phyloP scores from a whole-genome alignment of 2,329 filamentous ascomycete species.

The Penicillium psychrosexuale region DNA sequence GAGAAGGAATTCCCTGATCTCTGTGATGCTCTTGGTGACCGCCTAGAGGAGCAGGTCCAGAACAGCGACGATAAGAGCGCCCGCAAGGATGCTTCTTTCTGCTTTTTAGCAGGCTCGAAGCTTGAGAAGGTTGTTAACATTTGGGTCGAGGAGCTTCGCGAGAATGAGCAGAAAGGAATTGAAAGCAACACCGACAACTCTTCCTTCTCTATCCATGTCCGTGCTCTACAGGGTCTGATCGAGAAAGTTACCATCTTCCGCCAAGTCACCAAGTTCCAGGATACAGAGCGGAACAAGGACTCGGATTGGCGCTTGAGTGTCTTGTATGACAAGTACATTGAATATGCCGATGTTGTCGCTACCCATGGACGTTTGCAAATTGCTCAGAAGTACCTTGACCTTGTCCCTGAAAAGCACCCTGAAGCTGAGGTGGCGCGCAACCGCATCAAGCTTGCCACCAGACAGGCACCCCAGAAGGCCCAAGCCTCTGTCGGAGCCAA shows the following conservation, averaged over 20 bases:
- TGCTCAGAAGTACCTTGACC: constrained; percentile 86
- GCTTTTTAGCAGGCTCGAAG: constrained; percentile 92
- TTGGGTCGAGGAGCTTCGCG: constrained; percentile 86
- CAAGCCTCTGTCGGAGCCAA: constrained; percentile 43
- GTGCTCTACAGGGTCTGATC: constrained; percentile 85
- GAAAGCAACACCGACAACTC: constrained; percentile 69
- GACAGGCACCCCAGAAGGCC: constrained; percentile 52
- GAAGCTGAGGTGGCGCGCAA: constrained; percentile 83
- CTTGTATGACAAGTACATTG: constrained; percentile 91
- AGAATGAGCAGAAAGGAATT: constrained; percentile 73
- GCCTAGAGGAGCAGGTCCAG: constrained; percentile 68
- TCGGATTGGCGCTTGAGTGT: constrained; percentile 84
- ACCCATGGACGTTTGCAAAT: constrained; percentile 81
- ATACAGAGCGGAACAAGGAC: constrained; percentile 66
- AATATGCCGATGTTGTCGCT: constrained; percentile 94
- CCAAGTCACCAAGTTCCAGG: constrained; percentile 85
- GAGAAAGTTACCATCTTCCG: constrained; percentile 98
- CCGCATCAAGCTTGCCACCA: constrained; percentile 79
- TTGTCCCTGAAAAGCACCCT: constrained; percentile 78
- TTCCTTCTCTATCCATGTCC: constrained; percentile 87
- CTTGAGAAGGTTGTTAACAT: constrained; percentile 95
- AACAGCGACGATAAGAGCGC: constrained; percentile 53
- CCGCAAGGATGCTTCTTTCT: constrained; percentile 91
- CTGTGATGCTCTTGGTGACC: constrained; percentile 90
- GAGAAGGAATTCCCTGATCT: constrained; percentile 89